Conservation (phyloP, 2,329 filamentous ascomycete species). For the Alternaria burnsii region DNA sequence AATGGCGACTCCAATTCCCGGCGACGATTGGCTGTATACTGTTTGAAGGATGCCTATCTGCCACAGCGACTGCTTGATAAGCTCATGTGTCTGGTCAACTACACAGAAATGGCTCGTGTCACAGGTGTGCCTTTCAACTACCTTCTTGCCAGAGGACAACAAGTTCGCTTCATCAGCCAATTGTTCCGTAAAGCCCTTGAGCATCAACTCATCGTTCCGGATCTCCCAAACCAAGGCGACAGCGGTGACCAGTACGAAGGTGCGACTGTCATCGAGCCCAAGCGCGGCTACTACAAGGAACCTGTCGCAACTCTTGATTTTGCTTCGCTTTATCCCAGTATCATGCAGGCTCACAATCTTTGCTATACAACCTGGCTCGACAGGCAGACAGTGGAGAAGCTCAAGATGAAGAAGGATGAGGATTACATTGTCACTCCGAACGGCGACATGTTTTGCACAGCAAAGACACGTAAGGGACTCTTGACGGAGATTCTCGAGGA, state of each 20-base stretch:
- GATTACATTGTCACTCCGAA: conserved; percentile 98
- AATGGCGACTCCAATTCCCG: conserved; percentile 95
- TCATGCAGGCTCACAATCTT: conserved; percentile 98
- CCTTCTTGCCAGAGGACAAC: conserved; percentile 88
- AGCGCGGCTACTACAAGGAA: conserved; percentile 90
- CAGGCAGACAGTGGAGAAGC: conserved; percentile 77
- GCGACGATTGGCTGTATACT: conserved; percentile 91
- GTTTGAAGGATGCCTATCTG: conserved; percentile 95
- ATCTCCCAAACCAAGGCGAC: conserved; percentile 71
- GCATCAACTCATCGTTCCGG: conserved; percentile 92
- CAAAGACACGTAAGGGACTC: conserved; percentile 88
- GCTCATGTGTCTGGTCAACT: conserved; percentile 97
- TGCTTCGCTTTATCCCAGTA: conserved; percentile 96
- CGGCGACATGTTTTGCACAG: conserved; percentile 89
- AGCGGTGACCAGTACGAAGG: conserved; percentile 93
- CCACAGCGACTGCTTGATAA: conserved; percentile 97
- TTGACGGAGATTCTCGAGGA: conserved; percentile 96
- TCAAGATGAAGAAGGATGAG: conserved; percentile 82
- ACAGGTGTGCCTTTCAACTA: conserved; percentile 98
- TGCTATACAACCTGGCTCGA: conserved; percentile 95
- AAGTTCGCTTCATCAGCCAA: conserved; percentile 97
- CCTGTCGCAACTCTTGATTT: conserved; percentile 98
- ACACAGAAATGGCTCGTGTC: conserved; percentile 99
- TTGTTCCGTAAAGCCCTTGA: conserved; percentile 94
- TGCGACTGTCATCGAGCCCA: conserved; percentile 96